These are phyloP conservation scores for Ceratocystis huliohia DNA, from an alignment of 2,329 filamentous ascomycete species.

Conservation along the genomic window DNA sequence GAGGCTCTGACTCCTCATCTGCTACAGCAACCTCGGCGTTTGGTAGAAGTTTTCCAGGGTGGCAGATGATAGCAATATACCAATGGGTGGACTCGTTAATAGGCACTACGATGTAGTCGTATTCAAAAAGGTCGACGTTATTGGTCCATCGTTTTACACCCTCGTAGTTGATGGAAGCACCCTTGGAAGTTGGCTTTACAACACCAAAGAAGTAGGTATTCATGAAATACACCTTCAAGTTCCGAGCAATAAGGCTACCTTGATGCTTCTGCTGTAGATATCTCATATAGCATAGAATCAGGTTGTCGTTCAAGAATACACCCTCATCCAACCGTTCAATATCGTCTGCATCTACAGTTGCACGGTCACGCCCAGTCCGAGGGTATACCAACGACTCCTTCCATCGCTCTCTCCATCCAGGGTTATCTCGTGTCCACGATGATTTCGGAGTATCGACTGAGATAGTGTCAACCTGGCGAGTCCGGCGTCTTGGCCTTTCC, in stretches of 20 bases:
- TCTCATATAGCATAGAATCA: constrained; percentile 78
- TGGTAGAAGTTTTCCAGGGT: constrained; percentile 52
- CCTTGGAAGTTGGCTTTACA: constrained; percentile 45
- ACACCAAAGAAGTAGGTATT: constrained; percentile 86
- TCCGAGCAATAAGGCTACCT: constrained; percentile 38
- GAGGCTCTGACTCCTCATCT: background rate
- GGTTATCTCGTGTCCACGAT: constrained; percentile 40
- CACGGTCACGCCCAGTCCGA: constrained; percentile 43
- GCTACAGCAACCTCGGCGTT: background rate
- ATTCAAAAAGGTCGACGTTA: constrained; percentile 68
- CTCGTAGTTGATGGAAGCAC: constrained; percentile 57
- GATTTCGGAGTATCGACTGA: constrained; percentile 1
- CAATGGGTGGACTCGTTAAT: constrained; percentile 82
- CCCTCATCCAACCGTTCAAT: constrained; percentile 68
- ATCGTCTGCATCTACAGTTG: constrained; percentile 57
- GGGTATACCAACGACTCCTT: constrained; percentile 50
- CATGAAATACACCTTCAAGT: constrained; percentile 65
- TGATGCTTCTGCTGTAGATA: constrained; percentile 53
- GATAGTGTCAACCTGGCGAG: background rate
- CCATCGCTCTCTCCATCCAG: constrained; percentile 42
- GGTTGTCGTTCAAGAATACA: constrained; percentile 81
- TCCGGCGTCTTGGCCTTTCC: constrained; percentile 4
- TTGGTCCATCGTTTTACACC: constrained; percentile 80
- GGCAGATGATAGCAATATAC: constrained; percentile 93
- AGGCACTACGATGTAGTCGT: constrained; percentile 82